Evolutionary conservation across 2,329 filamentous ascomycete genomes (phyloP).

Genomic region (Annulohypoxylon truncatum): DNA sequence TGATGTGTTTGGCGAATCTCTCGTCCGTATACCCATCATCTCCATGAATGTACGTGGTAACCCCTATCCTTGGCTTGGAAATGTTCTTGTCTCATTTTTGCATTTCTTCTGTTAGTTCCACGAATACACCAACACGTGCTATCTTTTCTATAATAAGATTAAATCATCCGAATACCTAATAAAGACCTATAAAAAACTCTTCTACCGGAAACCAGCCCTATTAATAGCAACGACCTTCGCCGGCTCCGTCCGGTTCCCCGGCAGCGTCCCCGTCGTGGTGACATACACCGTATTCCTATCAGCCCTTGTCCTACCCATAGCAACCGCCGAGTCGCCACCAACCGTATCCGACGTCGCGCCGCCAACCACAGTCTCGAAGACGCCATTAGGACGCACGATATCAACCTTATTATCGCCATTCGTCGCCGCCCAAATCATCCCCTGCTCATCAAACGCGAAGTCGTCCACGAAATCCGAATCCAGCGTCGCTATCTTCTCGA

Average conservation of each 20-base stretch:
- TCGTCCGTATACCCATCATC: too few relatives aligned
- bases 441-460: slow-evolving; percentile 40
- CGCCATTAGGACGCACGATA: slow-evolving; percentile 23
- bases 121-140: too few relatives aligned
- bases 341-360: slow-evolving; percentile 29
- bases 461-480: slow-evolving; percentile 43
- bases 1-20: too few relatives aligned
- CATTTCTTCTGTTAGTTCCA: too few relatives aligned
- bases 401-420: slow-evolving; percentile 39
- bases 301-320: slow-evolving; percentile 37
- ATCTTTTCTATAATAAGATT: too few relatives aligned
- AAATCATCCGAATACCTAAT: not conserved
- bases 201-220: slow-evolving; percentile 29
- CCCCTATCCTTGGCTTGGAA: too few relatives aligned
- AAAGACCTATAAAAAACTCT: not conserved
- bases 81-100: too few relatives aligned
- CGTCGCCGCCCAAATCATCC: slow-evolving; percentile 39
- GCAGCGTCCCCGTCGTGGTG: slow-evolving; percentile 40
- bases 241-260: slow-evolving; percentile 40
- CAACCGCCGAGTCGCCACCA: slow-evolving; percentile 38
- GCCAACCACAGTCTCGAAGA: slow-evolving; percentile 35
- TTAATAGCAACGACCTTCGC: slow-evolving; percentile 48
- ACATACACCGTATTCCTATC: slow-evolving; percentile 43
- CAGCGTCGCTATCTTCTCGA: slow-evolving; percentile 36
- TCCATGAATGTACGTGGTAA: too few relatives aligned